Conservation (phyloP, 1,284 basidiomycete genomes). For the Athelia sp. region DNA sequence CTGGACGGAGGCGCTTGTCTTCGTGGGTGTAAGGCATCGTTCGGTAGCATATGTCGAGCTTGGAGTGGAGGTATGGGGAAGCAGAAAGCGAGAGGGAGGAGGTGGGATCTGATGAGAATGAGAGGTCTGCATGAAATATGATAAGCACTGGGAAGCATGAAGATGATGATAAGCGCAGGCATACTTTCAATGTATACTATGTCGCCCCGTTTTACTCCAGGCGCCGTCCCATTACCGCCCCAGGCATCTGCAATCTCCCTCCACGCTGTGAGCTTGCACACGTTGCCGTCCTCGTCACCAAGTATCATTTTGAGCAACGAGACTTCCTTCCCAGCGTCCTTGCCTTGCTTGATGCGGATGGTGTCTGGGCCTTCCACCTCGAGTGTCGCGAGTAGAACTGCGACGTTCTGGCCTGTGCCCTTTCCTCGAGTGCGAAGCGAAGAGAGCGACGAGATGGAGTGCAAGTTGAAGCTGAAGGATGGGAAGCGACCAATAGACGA, state of each 20-base stretch:
- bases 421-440: constrained; percentile 15
- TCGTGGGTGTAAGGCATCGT: constrained; percentile 62
- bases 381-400: constrained; percentile 55
- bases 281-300: constrained; percentile 58
- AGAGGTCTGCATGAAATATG: constrained; percentile 44
- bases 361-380: constrained; percentile 71
- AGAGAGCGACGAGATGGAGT: constrained; percentile 46
- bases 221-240: constrained; percentile 42
- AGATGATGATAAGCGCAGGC: constrained; percentile 21
- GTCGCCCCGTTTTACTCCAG: constrained; percentile 57
- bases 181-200: constrained; percentile 61
- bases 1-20: constrained; percentile 60
- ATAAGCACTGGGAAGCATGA: no score
- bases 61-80: constrained; percentile 57
- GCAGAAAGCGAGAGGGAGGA: constrained; percentile 49
- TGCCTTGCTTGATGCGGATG: constrained; percentile 59
- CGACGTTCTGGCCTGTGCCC: constrained; percentile 39
- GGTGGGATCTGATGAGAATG: constrained; percentile 35
- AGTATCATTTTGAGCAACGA: constrained; percentile 61
- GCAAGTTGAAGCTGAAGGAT: constrained; percentile 60
- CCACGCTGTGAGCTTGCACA: constrained; percentile 73
- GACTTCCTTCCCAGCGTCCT: constrained; percentile 61
- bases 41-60: constrained; percentile 65
- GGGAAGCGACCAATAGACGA: constrained; percentile 68
- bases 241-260: constrained; percentile 65